Conservation (phyloP, 176 grass and related monocot species). For the Oryza brachyantha region DNA sequence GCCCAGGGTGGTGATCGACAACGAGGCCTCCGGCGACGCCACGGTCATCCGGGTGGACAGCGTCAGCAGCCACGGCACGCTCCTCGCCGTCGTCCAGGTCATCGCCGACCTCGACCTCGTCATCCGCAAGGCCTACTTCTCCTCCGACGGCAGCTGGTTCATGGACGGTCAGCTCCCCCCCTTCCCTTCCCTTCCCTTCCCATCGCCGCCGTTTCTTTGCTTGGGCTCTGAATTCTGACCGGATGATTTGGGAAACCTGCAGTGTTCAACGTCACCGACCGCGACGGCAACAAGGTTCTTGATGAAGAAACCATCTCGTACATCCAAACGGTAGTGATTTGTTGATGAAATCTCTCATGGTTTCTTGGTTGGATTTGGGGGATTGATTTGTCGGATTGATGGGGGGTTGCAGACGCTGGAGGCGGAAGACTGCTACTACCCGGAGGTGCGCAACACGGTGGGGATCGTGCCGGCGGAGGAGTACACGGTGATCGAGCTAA, state of each 20-base stretch:
- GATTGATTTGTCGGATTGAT: not conserved
- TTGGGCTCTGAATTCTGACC: not conserved
- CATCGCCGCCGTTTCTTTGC: too few species aligned
- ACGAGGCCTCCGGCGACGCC: constrained; percentile 56
- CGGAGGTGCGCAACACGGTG: constrained; percentile 51
- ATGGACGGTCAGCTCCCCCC: constrained; percentile 66
- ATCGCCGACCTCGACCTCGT: constrained; percentile 82
- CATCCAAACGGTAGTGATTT: constrained; percentile 59
- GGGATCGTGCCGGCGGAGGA: constrained; percentile 57
- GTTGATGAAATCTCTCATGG: not conserved
- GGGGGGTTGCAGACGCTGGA: constrained; percentile 51
- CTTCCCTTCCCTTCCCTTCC: too few species aligned
- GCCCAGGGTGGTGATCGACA: constrained; percentile 85
- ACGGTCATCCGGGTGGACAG: constrained; percentile 84
- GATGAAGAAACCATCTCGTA: constrained; percentile 60
- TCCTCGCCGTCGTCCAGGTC: constrained; percentile 85
- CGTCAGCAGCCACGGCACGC: constrained; percentile 73
- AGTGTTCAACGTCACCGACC: constrained; percentile 87
- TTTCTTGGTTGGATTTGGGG: not conserved
- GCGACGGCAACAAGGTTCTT: constrained; percentile 63
- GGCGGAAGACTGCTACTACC: constrained; percentile 62
- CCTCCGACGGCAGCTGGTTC: constrained; percentile 91
- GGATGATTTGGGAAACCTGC: not conserved
- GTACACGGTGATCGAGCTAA: constrained; percentile 76
- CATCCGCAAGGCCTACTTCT: constrained; percentile 82